Conservation (phyloP, 2,329 filamentous ascomycete genomes). For the Colletotrichum tanaceti region DNA sequence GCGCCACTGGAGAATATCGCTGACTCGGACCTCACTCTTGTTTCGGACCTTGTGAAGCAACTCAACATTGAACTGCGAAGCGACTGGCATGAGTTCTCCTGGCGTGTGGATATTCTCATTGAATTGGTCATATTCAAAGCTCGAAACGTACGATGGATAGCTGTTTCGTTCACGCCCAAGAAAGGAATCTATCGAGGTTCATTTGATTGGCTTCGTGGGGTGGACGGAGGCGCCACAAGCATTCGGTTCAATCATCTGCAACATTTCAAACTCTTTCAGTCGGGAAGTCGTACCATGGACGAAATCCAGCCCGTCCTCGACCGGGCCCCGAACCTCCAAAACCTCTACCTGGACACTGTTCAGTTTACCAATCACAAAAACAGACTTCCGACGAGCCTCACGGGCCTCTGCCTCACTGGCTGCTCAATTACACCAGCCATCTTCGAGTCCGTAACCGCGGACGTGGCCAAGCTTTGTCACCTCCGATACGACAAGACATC, state of each 20-base stretch:
- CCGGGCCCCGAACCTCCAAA: conserved; percentile 17
- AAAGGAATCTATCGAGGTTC: conserved; percentile 26
- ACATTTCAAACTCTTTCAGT: conserved; percentile 16
- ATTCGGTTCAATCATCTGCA: conserved; percentile 12
- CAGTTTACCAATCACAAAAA: neutral
- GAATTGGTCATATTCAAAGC: conserved; percentile 27
- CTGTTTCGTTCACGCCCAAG: conserved; percentile 9
- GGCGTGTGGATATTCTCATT: conserved; percentile 24
- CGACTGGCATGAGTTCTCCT: conserved; percentile 24
- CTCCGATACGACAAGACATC: conserved; percentile 4
- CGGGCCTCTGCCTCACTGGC: conserved; percentile 4
- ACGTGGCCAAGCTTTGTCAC: neutral
- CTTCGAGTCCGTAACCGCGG: conserved; percentile 3
- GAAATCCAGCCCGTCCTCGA: conserved; percentile 26
- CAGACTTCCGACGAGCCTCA: conserved; percentile 7
- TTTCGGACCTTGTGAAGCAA: neutral
- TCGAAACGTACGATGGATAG: neutral
- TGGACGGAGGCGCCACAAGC: neutral
- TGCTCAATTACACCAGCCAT: conserved; percentile 4
- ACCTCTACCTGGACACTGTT: conserved; percentile 15
- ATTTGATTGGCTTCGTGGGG: conserved; percentile 20
- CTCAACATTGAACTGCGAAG: conserved; percentile 11
- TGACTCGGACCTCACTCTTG: conserved; percentile 8
- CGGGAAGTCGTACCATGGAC: conserved; percentile 3
- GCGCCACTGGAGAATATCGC: neutral